Evolutionary conservation across 768 basidiomycete species (phyloP), one percentile per base, ranked within the genome.

Genomic region (Pleurotus tuber-regium): DNA sequence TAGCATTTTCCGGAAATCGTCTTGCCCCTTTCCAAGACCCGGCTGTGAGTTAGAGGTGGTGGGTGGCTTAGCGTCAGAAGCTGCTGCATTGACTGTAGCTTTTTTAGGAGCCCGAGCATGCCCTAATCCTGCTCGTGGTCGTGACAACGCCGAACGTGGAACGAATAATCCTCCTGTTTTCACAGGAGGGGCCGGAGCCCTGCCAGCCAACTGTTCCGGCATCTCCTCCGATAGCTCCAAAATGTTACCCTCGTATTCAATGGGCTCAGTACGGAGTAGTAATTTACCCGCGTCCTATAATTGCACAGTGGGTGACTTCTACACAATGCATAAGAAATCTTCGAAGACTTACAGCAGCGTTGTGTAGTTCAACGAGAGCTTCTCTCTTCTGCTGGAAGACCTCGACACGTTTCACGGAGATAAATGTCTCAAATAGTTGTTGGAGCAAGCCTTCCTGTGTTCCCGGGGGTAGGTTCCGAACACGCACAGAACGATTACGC

Each of bases 381-480:
- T 88, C 81, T 19, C 72, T 73, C 42, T 67, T 66, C 53, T 84
- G 79, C 4, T 70, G 63, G 58, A 93, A 84, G 4, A 96, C 74
- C 63, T 93, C 87, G 2, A 92, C 80, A 4, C 93, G 82, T 44
- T 80, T 83, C 33, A 91, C 79, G 2, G 71, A 65, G 1, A 81
- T 80, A 33, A 87, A 64, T 67, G 92, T 96, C 64, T 94, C 92
- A 3, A 99, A 69, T 0, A 74, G 71, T 72, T 98, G 97, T 59
- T 99, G 96, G 21, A 99, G 67, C 1, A 98, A 71, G 2, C 90
- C 96, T 63, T 98, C 97, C 62, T 97, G 91, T 4, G 91, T 84
- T 8, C 72, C 80, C 2, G 79, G 61, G 12, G 92, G 91, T 18
- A 99, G 75, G 44, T 85, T 85, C 18, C 76, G 80, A 46, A 98